Evolutionary conservation across 2,329 filamentous ascomycete species (phyloP).

Genomic region (Claviceps sp.): DNA sequence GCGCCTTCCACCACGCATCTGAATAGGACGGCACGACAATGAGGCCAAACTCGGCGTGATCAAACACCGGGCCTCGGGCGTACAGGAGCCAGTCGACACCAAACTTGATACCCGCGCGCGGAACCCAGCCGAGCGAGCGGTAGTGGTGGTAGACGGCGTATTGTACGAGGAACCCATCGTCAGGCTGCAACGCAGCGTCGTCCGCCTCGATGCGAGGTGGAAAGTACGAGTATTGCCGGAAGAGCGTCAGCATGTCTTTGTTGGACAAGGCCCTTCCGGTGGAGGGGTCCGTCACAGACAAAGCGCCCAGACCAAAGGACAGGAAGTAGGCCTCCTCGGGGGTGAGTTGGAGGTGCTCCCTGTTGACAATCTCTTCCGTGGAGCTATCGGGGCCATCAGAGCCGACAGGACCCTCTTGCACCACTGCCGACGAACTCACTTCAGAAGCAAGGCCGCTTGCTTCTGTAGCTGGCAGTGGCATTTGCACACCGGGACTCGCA

Average conservation of each 20-base stretch:
- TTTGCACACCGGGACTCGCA: slow-evolving; percentile 10
- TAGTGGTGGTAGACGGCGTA: slow-evolving; percentile 95
- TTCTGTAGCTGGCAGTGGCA: neutral
- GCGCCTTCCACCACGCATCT: slow-evolving; percentile 55
- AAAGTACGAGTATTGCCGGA: slow-evolving; percentile 57
- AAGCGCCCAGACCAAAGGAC: slow-evolving; percentile 61
- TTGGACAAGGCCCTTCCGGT: slow-evolving; percentile 34
- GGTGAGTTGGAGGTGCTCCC: slow-evolving; percentile 84
- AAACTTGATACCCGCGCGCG: slow-evolving; percentile 87
- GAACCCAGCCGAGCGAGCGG: slow-evolving; percentile 87
- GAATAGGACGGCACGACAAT: slow-evolving; percentile 74
- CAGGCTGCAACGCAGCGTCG: slow-evolving; percentile 42
- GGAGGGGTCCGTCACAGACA: slow-evolving; percentile 45
- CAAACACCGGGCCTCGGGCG: slow-evolving; percentile 81
- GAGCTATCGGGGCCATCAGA: neutral
- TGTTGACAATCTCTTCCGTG: slow-evolving; percentile 25
- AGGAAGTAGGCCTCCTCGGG: slow-evolving; percentile 90
- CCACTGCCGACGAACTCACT: neutral
- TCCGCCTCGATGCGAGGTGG: slow-evolving; percentile 35
- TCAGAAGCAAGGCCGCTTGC: neutral
- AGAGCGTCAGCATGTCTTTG: slow-evolving; percentile 48
- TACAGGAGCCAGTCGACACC: slow-evolving; percentile 93
- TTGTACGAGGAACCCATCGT: slow-evolving; percentile 73
- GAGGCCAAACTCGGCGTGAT: slow-evolving; percentile 86
- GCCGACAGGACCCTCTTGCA: neutral